Percentiles rank a stretch among this genome's conserved stretches.
phyloP scores from a whole-genome alignment of 257 asterid genomes.

The Ocimum tenuiflorum region DNA sequence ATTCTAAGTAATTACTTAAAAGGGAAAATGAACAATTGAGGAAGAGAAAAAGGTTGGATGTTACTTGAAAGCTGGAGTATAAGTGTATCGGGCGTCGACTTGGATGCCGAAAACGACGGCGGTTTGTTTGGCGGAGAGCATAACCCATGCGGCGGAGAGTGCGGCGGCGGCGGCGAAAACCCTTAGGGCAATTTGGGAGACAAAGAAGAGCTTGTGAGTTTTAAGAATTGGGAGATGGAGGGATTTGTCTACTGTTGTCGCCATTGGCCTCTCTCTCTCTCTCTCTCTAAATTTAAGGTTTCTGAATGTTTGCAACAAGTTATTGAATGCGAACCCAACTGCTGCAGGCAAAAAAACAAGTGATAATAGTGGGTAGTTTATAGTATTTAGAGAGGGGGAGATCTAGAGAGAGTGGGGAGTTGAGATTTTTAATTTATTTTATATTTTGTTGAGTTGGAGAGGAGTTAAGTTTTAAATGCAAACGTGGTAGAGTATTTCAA shows the following conservation, averaged over 20 bases:
- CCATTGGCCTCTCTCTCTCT: slow-evolving; percentile 10
- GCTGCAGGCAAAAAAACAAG: not conserved
- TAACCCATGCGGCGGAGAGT: slow-evolving; percentile 47
- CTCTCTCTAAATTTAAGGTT: not conserved
- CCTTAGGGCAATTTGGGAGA: slow-evolving; percentile 37
- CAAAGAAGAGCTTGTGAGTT: slow-evolving; percentile 20
- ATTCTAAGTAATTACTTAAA: too few species aligned
- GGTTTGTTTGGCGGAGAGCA: slow-evolving; percentile 42
- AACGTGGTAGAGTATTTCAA: slow-evolving; percentile 3
- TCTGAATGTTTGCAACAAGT: not conserved
- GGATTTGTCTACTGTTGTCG: slow-evolving; percentile 14
- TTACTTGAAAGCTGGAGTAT: slow-evolving; percentile 57
- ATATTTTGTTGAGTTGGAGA: not conserved
- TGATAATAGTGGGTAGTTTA: slow-evolving; percentile 17
- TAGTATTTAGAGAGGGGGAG: slow-evolving; percentile 6
- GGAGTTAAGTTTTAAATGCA: not conserved
- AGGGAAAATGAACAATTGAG: too few species aligned
- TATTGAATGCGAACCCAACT: slow-evolving; percentile 5
- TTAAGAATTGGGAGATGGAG: slow-evolving; percentile 10
- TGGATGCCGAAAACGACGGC: slow-evolving; percentile 31
- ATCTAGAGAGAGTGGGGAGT: not conserved
- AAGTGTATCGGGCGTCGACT: slow-evolving; percentile 46
- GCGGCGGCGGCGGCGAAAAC: slow-evolving; percentile 31
- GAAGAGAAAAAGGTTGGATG: not conserved
- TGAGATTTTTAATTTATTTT: too few species aligned